Conservation (phyloP, 257 asterid genomes). For the Solanum rostratum region DNA sequence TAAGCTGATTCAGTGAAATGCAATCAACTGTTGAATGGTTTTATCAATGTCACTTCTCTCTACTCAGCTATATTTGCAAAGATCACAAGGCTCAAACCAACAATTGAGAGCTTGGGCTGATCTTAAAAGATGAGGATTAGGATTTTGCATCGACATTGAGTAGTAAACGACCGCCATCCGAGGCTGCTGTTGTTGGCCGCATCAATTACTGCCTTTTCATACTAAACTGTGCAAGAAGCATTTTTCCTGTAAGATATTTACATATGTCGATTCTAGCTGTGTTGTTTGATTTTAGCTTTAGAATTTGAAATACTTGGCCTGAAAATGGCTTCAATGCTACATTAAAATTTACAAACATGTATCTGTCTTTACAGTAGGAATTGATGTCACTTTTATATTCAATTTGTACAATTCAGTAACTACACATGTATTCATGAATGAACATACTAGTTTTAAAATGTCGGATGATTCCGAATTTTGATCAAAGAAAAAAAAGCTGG, state of each 20-base stretch:
- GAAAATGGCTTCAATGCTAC: background rate
- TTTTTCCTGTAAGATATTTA: background rate
- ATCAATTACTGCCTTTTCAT: slow-evolving; percentile 63
- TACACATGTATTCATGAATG: too few relatives aligned
- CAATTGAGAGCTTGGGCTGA: background rate
- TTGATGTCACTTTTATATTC: too few relatives aligned
- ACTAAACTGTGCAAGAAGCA: slow-evolving; percentile 3
- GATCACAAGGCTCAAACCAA: background rate
- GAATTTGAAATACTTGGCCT: background rate
- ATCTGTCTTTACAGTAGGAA: too few relatives aligned
- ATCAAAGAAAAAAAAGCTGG: too few relatives aligned
- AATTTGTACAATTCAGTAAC: too few relatives aligned
- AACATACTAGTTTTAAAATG: too few relatives aligned
- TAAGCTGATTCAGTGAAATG: background rate
- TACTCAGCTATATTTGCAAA: background rate
- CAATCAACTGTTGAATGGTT: background rate
- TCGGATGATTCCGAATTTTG: too few relatives aligned
- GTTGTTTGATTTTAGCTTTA: slow-evolving; percentile 3
- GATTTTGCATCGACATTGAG: background rate
- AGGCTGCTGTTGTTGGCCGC: slow-evolving; percentile 10
- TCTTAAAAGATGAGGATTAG: background rate
- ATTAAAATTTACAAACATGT: too few relatives aligned
- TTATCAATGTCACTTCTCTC: background rate
- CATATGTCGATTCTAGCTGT: background rate
- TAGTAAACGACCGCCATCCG: background rate